Evolutionary conservation across 2,329 filamentous ascomycete genomes (phyloP), one percentile per base, ranked within the genome.

Genomic region (Trematosphaeria pertusa): DNA sequence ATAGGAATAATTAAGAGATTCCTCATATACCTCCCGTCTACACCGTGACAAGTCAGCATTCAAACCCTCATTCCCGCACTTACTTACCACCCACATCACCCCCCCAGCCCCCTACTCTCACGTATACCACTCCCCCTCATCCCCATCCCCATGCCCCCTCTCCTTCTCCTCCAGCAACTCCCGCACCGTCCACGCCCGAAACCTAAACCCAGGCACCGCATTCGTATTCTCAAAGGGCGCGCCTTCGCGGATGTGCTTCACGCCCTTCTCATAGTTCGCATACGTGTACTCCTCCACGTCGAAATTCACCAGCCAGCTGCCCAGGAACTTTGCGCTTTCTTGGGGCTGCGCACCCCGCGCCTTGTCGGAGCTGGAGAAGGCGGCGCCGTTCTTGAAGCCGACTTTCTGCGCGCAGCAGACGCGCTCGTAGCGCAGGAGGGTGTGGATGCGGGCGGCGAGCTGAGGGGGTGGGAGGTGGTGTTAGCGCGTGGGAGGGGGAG

Each of bases 401-500:
- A 48, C 12, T 7, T 50, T 54, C 35, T 56, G 50, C 2, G 47
- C 50, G 26, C 43, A 47, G 15, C 30, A 28, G 4, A 51, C 49
- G 10, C 53, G 44, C 28, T 54, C 37, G 11, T 38, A 54, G 14
- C 52, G 46, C 4, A 67, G 48, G 7, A 55, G 44, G 15, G 53
- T 61, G 46, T 67, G 56, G 11, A 55, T 56, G 32, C 35, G 44
- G 10, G 38, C 22, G 9, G 42, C 50, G 9, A n/a, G n/a, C n/a
- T n/a, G n/a, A n/a, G n/a, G n/a, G n/a, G n/a, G n/a, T n/a, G n/a
- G n/a, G n/a, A n/a, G n/a, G n/a, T n/a, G n/a, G n/a, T n/a, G n/a
- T n/a, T n/a, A n/a, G n/a, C n/a, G n/a, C n/a, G n/a, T n/a, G n/a
- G n/a, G n/a, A n/a, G n/a, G n/a, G n/a, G n/a, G n/a, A n/a, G n/a